Evolutionary conservation across 108 stramenopile species (phyloP).

Genomic region (Nannochloropsis salina): DNA sequence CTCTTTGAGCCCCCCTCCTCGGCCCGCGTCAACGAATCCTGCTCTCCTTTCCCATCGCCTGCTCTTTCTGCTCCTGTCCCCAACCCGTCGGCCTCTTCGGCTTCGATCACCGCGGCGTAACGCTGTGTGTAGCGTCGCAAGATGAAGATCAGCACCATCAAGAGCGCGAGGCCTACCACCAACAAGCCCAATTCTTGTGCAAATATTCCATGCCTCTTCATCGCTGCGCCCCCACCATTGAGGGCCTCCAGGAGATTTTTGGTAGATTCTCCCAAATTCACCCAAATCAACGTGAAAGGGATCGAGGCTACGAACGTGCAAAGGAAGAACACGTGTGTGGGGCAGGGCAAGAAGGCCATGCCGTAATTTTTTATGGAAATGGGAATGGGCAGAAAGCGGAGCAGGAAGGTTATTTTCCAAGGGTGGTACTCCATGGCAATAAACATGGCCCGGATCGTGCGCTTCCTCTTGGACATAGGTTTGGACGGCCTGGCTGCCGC

Average conservation of each 20-base stretch:
- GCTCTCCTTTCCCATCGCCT: background rate
- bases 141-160: background rate
- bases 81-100: background rate
- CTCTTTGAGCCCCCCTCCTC: background rate
- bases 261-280: conserved; percentile 3
- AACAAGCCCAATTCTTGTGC: background rate
- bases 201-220: background rate
- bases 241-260: background rate
- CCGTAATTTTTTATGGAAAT: background rate
- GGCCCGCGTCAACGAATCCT: background rate
- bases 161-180: background rate
- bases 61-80: background rate
- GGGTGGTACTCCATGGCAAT: background rate
- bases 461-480: background rate
- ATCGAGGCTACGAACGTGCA: background rate
- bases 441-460: conserved; percentile 11
- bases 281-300: background rate
- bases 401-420: background rate
- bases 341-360: conserved; percentile 5
- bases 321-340: background rate
- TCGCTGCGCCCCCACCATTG: background rate
- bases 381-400: conserved; percentile 11
- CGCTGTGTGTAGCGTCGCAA: conserved; percentile 3
- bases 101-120: background rate
- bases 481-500: background rate